phyloP scores from a whole-genome alignment of 306 rosid genomes.

The Parietaria judaica region DNA sequence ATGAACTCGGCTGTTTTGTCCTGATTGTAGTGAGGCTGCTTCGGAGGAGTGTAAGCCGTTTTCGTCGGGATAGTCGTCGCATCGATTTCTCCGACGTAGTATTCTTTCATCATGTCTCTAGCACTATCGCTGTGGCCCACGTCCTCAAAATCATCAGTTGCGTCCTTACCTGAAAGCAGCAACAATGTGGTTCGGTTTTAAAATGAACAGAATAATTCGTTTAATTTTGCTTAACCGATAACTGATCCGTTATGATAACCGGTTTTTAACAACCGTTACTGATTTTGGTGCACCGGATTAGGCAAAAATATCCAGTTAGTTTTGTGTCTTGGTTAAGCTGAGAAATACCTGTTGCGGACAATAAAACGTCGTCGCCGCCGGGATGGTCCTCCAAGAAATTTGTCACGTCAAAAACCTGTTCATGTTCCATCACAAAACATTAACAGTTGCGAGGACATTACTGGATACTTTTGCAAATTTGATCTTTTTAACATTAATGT shows the following conservation, averaged over 20 bases:
- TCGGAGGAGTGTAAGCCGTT: slow-evolving; percentile 32
- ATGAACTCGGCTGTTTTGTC: slow-evolving; percentile 56
- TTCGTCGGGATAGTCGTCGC: slow-evolving; percentile 36
- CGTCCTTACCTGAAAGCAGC: slow-evolving; percentile 39
- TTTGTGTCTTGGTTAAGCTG: too few relatives aligned
- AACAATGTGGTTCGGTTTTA: not conserved
- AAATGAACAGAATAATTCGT: not conserved
- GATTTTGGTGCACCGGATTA: too few relatives aligned
- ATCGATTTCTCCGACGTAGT: slow-evolving; percentile 41
- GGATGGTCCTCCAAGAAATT: slow-evolving; percentile 55
- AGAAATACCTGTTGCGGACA: slow-evolving; percentile 41
- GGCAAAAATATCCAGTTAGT: too few relatives aligned
- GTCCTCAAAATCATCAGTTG: slow-evolving; percentile 58
- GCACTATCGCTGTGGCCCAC: slow-evolving; percentile 52
- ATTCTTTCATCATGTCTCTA: slow-evolving; percentile 43
- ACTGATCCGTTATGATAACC: not conserved
- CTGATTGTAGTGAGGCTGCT: slow-evolving; percentile 53
- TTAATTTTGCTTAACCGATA: not conserved
- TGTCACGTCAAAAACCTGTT: slow-evolving; percentile 47
- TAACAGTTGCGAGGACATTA: not conserved
- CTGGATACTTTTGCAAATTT: too few relatives aligned
- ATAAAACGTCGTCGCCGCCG: slow-evolving; percentile 52
- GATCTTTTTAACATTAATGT: not conserved
- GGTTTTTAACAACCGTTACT: not conserved
- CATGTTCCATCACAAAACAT: slow-evolving; percentile 20